These are phyloP conservation scores for Metschnikowia arizonensis DNA, from an alignment of 805 yeast species.

Conservation along the genomic window DNA sequence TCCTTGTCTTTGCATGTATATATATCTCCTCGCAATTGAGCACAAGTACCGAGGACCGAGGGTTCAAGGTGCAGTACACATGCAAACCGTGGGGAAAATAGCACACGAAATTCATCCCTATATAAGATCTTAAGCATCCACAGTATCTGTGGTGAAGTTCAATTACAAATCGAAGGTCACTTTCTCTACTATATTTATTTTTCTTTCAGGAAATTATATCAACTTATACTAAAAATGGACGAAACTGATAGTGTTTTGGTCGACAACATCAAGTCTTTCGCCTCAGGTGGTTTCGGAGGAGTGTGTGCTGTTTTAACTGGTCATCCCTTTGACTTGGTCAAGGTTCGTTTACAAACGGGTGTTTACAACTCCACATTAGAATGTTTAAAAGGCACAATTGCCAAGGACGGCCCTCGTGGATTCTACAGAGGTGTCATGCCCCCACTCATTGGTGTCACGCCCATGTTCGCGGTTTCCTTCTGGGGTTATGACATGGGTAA, in stretches of 20 bases:
- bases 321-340: constrained; percentile 92
- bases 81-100: constrained; percentile 4
- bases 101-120: constrained; percentile 3
- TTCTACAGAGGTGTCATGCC: constrained; percentile 92
- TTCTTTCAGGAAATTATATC: too few species aligned
- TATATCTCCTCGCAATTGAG: background rate
- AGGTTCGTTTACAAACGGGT: constrained; percentile 88
- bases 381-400: constrained; percentile 67
- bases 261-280: constrained; percentile 82
- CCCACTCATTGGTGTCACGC: constrained; percentile 94
- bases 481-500: constrained; percentile 98
- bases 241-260: constrained; percentile 47
- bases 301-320: constrained; percentile 93
- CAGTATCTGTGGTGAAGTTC: background rate
- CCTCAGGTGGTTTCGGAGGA: constrained; percentile 96
- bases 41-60: constrained; percentile 4
- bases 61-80: constrained; percentile 3
- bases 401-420: constrained; percentile 72
- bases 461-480: constrained; percentile 96
- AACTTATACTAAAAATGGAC: constrained; percentile 27
- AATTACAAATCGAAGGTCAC: background rate
- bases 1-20: background rate
- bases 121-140: background rate
- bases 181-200: background rate
- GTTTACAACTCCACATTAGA: constrained; percentile 57